Evolutionary conservation across 2,329 filamentous ascomycete genomes (phyloP).

Genomic region (Lasiodiplodia theobromae): DNA sequence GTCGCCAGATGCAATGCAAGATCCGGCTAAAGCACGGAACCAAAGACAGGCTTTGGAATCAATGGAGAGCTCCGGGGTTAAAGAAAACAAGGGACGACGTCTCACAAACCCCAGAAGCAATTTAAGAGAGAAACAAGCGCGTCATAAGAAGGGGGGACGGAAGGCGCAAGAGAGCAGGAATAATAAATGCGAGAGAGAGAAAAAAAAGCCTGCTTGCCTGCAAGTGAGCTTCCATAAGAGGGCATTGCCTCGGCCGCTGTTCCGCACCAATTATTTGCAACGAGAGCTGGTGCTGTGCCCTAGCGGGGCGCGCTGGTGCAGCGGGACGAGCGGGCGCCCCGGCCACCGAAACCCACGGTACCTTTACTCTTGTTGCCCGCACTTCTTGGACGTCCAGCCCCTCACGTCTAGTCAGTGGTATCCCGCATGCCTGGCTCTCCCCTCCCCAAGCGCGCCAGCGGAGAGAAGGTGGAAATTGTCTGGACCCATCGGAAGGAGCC

Average conservation of each 20-base stretch:
- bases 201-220: neutral
- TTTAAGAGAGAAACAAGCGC: neutral
- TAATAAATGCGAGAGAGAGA: neutral
- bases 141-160: too few relatives aligned
- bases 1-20: too few relatives aligned
- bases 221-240: neutral
- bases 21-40: neutral
- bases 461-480: neutral
- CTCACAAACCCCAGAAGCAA: conserved; percentile 13
- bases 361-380: neutral
- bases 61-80: neutral
- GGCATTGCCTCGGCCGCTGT: neutral
- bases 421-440: neutral
- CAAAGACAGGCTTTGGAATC: too few relatives aligned
- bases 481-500: neutral
- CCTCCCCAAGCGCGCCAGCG: too few relatives aligned
- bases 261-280: neutral
- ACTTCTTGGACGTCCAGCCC: neutral
- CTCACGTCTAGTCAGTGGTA: neutral
- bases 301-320: neutral
- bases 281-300: neutral
- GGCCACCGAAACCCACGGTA: neutral
- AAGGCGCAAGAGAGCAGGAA: too few relatives aligned
- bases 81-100: conserved; percentile 1
- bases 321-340: neutral